phyloP scores from a whole-genome alignment of 78 protist species.

The Thecamonas trahens region DNA sequence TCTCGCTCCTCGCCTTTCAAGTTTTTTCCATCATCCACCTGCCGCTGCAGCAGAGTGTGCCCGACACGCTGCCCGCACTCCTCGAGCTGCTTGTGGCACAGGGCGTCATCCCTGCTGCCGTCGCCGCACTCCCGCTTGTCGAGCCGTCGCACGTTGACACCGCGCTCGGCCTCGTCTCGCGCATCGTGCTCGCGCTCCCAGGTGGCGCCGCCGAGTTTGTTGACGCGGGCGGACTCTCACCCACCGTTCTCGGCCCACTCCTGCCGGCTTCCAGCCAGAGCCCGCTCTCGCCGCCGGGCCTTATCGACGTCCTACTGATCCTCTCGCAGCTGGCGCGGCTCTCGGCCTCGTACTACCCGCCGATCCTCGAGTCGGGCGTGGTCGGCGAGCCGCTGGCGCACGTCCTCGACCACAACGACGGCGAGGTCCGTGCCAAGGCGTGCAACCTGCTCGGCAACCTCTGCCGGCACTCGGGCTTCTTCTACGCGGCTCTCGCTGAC shows the following conservation, averaged over 20 bases:
- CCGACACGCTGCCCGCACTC: too few relatives aligned
- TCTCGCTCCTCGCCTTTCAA: not conserved
- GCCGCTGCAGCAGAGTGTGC: too few relatives aligned
- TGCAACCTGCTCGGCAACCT: constrained; percentile 82
- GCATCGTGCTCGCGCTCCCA: too few relatives aligned
- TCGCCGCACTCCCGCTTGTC: too few relatives aligned
- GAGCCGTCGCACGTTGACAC: too few relatives aligned
- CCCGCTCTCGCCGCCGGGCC: not conserved
- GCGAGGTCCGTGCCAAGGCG: constrained; percentile 56
- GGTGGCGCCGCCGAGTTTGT: too few relatives aligned
- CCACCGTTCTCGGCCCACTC: too few relatives aligned
- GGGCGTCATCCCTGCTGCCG: too few relatives aligned
- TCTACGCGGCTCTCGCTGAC: not conserved
- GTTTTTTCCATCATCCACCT: not conserved
- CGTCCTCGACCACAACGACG: constrained; percentile 34
- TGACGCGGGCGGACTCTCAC: too few relatives aligned
- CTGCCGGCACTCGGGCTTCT: constrained; percentile 44
- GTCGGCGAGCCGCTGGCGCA: constrained; percentile 9
- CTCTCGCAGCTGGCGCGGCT: constrained; percentile 57
- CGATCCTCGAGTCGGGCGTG: constrained; percentile 22
- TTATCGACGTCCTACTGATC: constrained; percentile 46
- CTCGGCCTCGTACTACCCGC: constrained; percentile 29
- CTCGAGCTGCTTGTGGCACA: too few relatives aligned
- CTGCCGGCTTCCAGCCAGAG: too few relatives aligned
- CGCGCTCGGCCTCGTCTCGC: too few relatives aligned